Percentiles rank a stretch among this genome's conserved stretches.
Conservation (phyloP, 306 rosid species). For the Medicago truncatula region DNA sequence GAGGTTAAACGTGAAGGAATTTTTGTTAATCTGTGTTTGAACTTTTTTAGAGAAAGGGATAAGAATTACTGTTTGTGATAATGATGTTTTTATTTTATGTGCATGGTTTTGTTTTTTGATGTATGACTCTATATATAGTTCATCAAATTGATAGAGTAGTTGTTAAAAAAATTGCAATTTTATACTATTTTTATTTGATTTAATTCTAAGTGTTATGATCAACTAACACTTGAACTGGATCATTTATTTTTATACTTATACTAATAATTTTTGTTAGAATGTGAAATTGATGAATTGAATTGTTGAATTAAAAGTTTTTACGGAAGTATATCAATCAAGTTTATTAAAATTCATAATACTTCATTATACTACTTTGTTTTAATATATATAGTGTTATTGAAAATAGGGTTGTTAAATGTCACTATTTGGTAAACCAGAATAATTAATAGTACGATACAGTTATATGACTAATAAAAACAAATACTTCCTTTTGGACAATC, state of each 20-base stretch:
- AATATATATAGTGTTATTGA: not conserved
- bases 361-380: not conserved
- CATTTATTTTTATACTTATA: not conserved
- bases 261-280: not conserved
- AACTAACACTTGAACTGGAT: not conserved
- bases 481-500: too few species aligned
- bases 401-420: not conserved
- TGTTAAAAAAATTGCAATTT: constrained; percentile 22
- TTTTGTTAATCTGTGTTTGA: constrained; percentile 3
- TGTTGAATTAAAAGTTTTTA: not conserved
- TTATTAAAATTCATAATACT: not conserved
- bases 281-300: not conserved
- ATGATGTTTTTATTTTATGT: not conserved
- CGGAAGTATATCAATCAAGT: not conserved
- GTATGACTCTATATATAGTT: not conserved
- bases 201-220: not conserved
- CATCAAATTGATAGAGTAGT: not conserved
- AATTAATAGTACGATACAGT: too few species aligned
- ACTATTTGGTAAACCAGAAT: not conserved
- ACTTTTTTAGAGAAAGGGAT: not conserved
- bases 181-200: not conserved
- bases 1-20: not conserved
- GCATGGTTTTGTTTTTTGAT: not conserved
- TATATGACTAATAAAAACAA: too few species aligned
- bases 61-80: not conserved